A percentile compares a stretch with the other conserved stretches of the same genome.
Evolutionary conservation across 768 basidiomycete species (phyloP).

Genomic region (Cyclocybe cylindracea): DNA sequence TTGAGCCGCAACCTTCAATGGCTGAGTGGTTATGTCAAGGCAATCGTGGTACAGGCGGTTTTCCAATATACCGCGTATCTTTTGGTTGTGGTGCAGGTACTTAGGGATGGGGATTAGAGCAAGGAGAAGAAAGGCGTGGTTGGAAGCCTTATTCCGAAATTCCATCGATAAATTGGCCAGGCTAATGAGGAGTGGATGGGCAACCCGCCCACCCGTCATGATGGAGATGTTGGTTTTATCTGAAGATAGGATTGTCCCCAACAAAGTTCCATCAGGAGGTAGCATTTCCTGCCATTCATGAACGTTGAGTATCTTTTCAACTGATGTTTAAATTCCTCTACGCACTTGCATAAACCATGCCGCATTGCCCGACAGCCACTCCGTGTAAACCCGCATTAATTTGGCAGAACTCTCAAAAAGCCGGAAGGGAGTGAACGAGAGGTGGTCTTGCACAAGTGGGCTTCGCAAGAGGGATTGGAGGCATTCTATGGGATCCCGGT

Average conservation of each 20-base stretch:
- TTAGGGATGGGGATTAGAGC: conserved; percentile 29
- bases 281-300: conserved; percentile 8
- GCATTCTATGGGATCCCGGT: no score
- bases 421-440: conserved; percentile 7
- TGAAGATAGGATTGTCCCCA: conserved; percentile 10
- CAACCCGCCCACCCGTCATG: conserved; percentile 24
- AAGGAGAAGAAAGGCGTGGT: conserved; percentile 19
- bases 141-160: conserved; percentile 25
- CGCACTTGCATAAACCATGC: conserved; percentile 18
- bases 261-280: conserved; percentile 10
- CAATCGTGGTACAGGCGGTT: conserved; percentile 21
- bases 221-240: conserved; percentile 21
- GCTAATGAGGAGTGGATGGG: conserved; percentile 25
- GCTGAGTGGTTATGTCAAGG: conserved; percentile 22
- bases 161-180: conserved; percentile 28
- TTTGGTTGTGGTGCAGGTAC: conserved; percentile 15
- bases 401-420: conserved; percentile 8
- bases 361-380: conserved; percentile 13
- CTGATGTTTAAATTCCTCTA: neutral
- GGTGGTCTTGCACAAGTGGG: no score
- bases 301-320: neutral
- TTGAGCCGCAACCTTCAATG: conserved; percentile 25
- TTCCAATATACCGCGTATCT: conserved; percentile 23
- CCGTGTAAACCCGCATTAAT: conserved; percentile 8
- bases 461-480: no score